Conservation (phyloP, 805 yeast genomes). For the Monosporozyma yasuniensis region DNA sequence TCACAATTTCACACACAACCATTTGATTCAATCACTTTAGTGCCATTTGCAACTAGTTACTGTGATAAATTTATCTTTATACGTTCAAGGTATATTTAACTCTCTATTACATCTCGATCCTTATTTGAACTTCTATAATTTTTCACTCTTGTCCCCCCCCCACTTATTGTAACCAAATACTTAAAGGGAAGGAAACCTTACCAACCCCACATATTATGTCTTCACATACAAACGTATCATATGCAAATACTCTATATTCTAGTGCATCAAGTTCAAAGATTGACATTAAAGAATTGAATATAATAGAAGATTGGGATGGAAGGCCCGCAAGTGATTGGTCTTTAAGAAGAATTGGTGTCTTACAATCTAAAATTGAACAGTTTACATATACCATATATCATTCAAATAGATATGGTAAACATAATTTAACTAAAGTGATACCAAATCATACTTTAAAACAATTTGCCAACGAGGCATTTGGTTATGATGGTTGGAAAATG, state of each 20-base stretch:
- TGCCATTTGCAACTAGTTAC: too few species aligned
- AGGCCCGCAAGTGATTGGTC: constrained; percentile 42
- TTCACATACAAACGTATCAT: constrained; percentile 1
- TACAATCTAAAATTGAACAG: constrained; percentile 40
- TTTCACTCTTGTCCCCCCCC: too few species aligned
- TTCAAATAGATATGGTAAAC: constrained; percentile 20
- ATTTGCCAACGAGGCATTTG: constrained; percentile 45
- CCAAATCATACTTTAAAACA: constrained; percentile 31
- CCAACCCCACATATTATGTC: not conserved
- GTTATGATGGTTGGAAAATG: constrained; percentile 50
- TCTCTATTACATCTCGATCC: too few species aligned
- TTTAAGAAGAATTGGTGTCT: constrained; percentile 36
- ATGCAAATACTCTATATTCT: not conserved
- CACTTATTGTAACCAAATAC: too few species aligned
- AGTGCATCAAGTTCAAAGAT: not conserved
- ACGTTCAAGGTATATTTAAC: too few species aligned
- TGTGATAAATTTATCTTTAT: too few species aligned
- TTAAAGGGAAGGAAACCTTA: not conserved
- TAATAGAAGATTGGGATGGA: constrained; percentile 29
- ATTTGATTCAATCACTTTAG: too few species aligned
- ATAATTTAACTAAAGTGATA: constrained; percentile 22
- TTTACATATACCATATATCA: constrained; percentile 23
- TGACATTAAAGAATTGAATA: constrained; percentile 1
- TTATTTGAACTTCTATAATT: too few species aligned
- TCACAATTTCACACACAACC: too few species aligned